A percentile compares a stretch with the other conserved stretches of the same genome.
Evolutionary conservation across 2,329 filamentous ascomycete species (phyloP).

Genomic region (Alternaria postmessia): DNA sequence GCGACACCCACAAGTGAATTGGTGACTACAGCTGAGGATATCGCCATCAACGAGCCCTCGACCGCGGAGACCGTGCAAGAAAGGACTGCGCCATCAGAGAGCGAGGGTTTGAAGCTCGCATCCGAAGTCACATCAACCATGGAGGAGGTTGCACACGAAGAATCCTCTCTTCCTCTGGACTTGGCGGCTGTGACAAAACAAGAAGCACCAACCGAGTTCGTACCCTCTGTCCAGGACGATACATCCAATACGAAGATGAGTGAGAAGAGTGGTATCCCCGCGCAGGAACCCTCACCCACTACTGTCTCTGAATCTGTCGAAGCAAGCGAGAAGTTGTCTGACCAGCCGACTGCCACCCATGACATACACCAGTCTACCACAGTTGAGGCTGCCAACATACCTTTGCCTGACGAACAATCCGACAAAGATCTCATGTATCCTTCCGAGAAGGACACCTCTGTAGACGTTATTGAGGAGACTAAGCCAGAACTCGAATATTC

Average conservation of each 20-base stretch:
- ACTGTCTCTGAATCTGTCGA: not conserved
- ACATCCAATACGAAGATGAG: constrained; percentile 30
- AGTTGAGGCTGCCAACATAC: constrained; percentile 2
- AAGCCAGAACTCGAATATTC: not conserved
- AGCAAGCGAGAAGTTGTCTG: not conserved
- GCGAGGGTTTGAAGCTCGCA: not conserved
- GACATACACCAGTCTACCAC: not conserved
- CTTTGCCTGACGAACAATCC: not conserved
- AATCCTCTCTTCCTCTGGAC: not conserved
- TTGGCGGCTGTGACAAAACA: not conserved
- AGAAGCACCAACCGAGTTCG: not conserved
- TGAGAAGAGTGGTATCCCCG: constrained; percentile 23
- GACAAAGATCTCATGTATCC: constrained; percentile 7
- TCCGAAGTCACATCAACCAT: not conserved
- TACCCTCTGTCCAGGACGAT: constrained; percentile 10
- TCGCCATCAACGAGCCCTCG: not conserved
- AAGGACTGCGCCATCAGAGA: not conserved
- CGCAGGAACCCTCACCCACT: constrained; percentile 9
- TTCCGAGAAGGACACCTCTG: not conserved
- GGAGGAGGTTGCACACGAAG: not conserved
- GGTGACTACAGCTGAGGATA: not conserved
- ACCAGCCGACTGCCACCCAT: not conserved
- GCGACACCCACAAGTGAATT: not conserved
- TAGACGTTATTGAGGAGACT: not conserved
- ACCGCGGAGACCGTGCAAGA: not conserved